These are phyloP conservation scores for Wallacemonas sp. DNA, from an alignment of 208 protist genomes.

Conservation along the genomic window DNA sequence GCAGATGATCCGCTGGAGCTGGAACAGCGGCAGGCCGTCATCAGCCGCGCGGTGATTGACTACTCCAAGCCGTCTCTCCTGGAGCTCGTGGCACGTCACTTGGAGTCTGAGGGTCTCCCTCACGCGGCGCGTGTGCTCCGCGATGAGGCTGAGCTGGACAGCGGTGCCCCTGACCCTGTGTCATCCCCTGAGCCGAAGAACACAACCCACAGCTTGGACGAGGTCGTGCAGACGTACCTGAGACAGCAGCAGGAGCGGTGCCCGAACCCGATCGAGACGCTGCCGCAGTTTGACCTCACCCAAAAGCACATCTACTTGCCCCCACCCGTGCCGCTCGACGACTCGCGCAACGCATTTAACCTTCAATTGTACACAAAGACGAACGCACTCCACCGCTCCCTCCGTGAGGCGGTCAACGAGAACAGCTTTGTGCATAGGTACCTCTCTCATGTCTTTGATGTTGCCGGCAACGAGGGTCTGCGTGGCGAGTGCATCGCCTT, in stretches of 20 bases:
- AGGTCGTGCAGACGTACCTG: conserved; percentile 72
- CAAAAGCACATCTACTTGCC: conserved; percentile 81
- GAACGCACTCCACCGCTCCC: conserved; percentile 19
- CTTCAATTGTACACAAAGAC: conserved; percentile 35
- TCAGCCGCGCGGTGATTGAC: conserved; percentile 70
- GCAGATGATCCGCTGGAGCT: conserved; percentile 60
- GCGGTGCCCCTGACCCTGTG: background rate
- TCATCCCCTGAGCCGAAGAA: conserved; percentile 6
- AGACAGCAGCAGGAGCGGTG: conserved; percentile 82
- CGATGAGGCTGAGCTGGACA: conserved; percentile 33
- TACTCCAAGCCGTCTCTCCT: conserved; percentile 79
- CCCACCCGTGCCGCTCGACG: conserved; percentile 49
- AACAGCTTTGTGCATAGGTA: conserved; percentile 76
- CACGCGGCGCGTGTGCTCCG: conserved; percentile 52
- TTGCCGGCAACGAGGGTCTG: conserved; percentile 64
- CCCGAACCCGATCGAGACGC: conserved; percentile 84
- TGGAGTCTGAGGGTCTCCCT: conserved; percentile 64
- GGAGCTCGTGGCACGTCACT: conserved; percentile 67
- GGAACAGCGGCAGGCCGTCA: conserved; percentile 70
- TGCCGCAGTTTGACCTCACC: conserved; percentile 86
- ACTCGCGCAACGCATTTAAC: conserved; percentile 73
- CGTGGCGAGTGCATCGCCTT: conserved; percentile 79
- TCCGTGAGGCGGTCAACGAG: conserved; percentile 55
- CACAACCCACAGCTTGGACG: conserved; percentile 39
- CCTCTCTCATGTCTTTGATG: conserved; percentile 83